Conservation (phyloP, 768 basidiomycete species). For the Pilatotrama ljubarskyi region DNA sequence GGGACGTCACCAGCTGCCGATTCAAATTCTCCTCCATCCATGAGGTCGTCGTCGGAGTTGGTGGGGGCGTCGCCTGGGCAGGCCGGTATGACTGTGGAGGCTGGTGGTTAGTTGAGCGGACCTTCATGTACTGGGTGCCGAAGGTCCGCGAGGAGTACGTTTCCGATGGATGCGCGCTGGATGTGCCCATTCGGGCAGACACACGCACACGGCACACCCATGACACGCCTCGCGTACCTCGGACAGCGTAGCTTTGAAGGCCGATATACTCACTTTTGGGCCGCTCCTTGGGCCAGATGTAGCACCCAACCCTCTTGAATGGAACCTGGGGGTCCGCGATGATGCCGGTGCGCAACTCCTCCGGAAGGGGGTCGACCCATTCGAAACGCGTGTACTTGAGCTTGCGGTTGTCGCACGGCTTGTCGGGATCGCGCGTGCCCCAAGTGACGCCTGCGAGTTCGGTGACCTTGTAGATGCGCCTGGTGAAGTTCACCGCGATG, state of each 20-base stretch:
- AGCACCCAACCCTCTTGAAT: conserved; percentile 47
- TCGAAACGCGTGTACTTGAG: conserved; percentile 50
- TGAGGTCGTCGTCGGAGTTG: conserved; percentile 7
- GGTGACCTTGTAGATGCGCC: conserved; percentile 52
- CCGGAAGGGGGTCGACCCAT: conserved; percentile 48
- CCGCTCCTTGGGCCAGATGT: conserved; percentile 45
- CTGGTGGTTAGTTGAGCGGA: background rate
- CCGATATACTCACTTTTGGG: conserved; percentile 21
- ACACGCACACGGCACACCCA: too few relatives aligned
- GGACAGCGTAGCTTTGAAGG: too few relatives aligned
- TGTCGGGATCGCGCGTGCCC: conserved; percentile 48
- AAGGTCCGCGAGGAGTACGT: too few relatives aligned
- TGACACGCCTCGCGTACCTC: too few relatives aligned
- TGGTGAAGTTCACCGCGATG: conserved; percentile 51
- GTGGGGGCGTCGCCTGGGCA: background rate
- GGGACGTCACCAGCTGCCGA: conserved; percentile 31
- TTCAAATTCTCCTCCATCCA: conserved; percentile 27
- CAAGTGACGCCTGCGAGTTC: conserved; percentile 59
- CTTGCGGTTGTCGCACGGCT: conserved; percentile 32
- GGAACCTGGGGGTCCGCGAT: conserved; percentile 41
- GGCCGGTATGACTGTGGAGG: conserved; percentile 6
- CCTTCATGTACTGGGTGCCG: too few relatives aligned
- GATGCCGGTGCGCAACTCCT: conserved; percentile 43
- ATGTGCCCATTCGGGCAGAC: too few relatives aligned
- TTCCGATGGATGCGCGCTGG: too few relatives aligned